Evolutionary conservation across 1,139 yeast genomes (phyloP).

Genomic region (Blastobotrys apis): DNA sequence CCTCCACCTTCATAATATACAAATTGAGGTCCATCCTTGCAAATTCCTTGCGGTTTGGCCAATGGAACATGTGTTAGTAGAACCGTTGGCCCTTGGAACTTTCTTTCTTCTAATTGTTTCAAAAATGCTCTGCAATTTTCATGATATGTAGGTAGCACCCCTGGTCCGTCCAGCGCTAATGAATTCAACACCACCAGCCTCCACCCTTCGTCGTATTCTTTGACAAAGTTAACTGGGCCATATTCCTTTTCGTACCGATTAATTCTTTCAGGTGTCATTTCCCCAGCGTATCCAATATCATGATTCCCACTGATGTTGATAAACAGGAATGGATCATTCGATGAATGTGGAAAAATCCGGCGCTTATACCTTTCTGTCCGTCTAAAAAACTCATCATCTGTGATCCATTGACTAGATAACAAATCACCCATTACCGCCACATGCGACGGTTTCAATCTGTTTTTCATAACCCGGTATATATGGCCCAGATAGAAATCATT

Average conservation of each 20-base stretch:
- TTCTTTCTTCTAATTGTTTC: conserved; percentile 45
- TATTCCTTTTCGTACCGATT: conserved; percentile 66
- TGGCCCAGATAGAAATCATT: conserved; percentile 88
- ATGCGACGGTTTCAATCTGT: conserved; percentile 64
- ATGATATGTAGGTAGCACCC: conserved; percentile 33
- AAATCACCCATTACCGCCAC: conserved; percentile 91
- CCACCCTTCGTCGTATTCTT: conserved; percentile 63
- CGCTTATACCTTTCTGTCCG: conserved; percentile 67
- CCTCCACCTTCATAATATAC: conserved; percentile 55
- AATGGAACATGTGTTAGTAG: conserved; percentile 88
- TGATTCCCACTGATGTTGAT: conserved; percentile 91
- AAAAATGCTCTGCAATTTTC: conserved; percentile 70
- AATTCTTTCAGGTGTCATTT: conserved; percentile 88
- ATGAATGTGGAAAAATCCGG: conserved; percentile 28
- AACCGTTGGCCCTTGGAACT: conserved; percentile 73
- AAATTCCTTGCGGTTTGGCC: conserved; percentile 72
- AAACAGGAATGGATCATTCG: conserved; percentile 48
- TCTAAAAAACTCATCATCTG: conserved; percentile 75
- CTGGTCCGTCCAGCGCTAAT: conserved; percentile 81
- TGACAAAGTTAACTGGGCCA: conserved; percentile 79
- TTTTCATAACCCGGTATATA: conserved; percentile 61
- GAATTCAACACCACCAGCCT: conserved; percentile 82
- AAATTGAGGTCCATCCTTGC: conserved; percentile 79
- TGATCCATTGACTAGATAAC: conserved; percentile 94
- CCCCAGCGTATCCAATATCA: conserved; percentile 94